These are phyloP conservation scores for Didymella lethalis DNA, from an alignment of 2,329 filamentous ascomycete species.

Conservation along the genomic window DNA sequence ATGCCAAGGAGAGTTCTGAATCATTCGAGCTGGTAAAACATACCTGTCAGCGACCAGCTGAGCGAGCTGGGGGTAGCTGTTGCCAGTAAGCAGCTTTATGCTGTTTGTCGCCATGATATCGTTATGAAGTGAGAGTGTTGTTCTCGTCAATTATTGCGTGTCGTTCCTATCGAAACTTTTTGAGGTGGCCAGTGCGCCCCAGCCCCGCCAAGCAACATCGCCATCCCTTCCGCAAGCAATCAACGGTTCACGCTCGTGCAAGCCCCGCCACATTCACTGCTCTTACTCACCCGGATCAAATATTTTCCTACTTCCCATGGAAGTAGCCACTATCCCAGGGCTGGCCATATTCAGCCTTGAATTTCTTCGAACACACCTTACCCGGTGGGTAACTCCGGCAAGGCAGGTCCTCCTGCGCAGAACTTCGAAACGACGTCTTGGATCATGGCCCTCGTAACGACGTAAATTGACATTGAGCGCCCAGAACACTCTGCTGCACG, in stretches of 20 bases:
- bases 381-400: neutral
- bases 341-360: neutral
- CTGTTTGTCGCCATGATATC: constrained; percentile 72
- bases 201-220: constrained; percentile 14
- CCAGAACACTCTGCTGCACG: constrained; percentile 5
- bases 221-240: neutral
- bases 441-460: constrained; percentile 1
- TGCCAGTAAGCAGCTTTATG: constrained; percentile 78
- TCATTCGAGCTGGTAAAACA: constrained; percentile 30
- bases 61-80: constrained; percentile 76
- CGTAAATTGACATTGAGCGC: constrained; percentile 1
- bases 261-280: constrained; percentile 5
- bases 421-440: constrained; percentile 8
- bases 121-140: constrained; percentile 25
- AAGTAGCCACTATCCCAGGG: neutral
- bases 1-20: constrained; percentile 21
- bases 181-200: constrained; percentile 28
- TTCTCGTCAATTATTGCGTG: constrained; percentile 19
- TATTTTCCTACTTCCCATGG: neutral
- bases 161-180: constrained; percentile 30
- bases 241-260: neutral
- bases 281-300: neutral
- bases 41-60: constrained; percentile 73
- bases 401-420: neutral
- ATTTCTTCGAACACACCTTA: neutral